These are phyloP conservation scores for Grigorovia transvaalensis DNA, from an alignment of 805 yeast species.

Conservation along the genomic window DNA sequence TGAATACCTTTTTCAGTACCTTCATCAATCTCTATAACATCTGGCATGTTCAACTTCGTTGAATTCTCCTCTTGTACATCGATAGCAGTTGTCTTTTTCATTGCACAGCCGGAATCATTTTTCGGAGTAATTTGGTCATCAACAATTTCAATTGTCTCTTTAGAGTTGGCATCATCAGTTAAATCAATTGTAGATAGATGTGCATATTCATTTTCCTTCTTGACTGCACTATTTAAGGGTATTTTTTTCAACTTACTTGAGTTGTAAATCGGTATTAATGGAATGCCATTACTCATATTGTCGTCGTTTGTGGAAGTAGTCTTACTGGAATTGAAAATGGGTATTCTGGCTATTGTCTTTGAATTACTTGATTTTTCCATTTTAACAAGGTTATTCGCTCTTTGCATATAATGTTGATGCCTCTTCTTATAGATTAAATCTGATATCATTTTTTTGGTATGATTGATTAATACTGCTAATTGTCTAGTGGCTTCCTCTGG, in stretches of 20 bases:
- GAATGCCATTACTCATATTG: neutral
- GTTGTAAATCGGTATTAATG: neutral
- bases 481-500: slow-evolving; percentile 25
- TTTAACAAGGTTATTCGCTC: slow-evolving; percentile 7
- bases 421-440: slow-evolving; percentile 7
- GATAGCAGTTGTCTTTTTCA: neutral
- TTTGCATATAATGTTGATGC: neutral
- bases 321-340: neutral
- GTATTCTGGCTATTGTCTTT: neutral
- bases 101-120: too few relatives aligned
- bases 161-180: neutral
- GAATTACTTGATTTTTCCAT: slow-evolving; percentile 2
- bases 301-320: neutral
- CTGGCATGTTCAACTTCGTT: neutral
- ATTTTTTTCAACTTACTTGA: neutral
- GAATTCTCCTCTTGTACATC: neutral
- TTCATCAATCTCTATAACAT: neutral
- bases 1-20: neutral
- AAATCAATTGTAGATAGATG: neutral
- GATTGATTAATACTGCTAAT: slow-evolving; percentile 22
- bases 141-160: neutral
- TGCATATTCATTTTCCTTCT: neutral
- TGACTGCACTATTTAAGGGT: neutral
- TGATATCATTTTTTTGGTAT: slow-evolving; percentile 22
- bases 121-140: neutral